Base-by-base conservation (phyloP, 2,329 filamentous ascomycete species). In the Penicillium fuscoglaucum region DNA sequence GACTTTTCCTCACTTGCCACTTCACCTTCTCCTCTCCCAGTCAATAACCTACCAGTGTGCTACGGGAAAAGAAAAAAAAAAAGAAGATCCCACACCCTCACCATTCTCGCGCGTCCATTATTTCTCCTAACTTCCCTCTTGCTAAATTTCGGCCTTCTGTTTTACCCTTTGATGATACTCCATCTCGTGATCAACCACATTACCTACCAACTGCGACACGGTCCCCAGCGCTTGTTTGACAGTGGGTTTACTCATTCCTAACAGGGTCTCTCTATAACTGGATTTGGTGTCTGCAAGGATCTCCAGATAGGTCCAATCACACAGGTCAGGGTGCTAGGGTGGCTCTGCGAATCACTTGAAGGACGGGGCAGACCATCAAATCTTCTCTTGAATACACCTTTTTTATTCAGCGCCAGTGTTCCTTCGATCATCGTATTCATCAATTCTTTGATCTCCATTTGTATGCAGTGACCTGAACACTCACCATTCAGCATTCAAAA, bases 381-480 rank as follows among this genome's bases (percentile, higher is more conserved):
- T 33, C 45, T 54, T 54, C 57, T 61, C 35, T 60, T 61, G 35
- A 50, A 53, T 50, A 48, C 40, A 45, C 49, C 55, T 55, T 55
- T 57, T 35, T 57, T 60, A 29, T 53, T 53, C 58, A 63, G 60
- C 61, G 61, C 52, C 64, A 61, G 58, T 63, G 64, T 65, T 57
- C 47, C 43, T 61, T 60, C 59, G 58, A 58, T 57, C 55, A 58
- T 68, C 72, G 68, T 74, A 72, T 67, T 64, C 64, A 63, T 64
- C 70, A 66, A 59, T 63, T 43, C 47, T 54, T 68, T 67, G 52
- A 59, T 66, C 61, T 69, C 68, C 61, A 65, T 70, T 68, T 74
- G 69, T 75, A 72, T 72, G 63, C 71, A 72, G 69, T 67, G 67
- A 62, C 60, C 53, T 65, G 63, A 65, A 61, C 57, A 60, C 62